Base-by-base conservation (phyloP, 176 grass and related monocot genomes). In the Lolium rigidum region DNA sequence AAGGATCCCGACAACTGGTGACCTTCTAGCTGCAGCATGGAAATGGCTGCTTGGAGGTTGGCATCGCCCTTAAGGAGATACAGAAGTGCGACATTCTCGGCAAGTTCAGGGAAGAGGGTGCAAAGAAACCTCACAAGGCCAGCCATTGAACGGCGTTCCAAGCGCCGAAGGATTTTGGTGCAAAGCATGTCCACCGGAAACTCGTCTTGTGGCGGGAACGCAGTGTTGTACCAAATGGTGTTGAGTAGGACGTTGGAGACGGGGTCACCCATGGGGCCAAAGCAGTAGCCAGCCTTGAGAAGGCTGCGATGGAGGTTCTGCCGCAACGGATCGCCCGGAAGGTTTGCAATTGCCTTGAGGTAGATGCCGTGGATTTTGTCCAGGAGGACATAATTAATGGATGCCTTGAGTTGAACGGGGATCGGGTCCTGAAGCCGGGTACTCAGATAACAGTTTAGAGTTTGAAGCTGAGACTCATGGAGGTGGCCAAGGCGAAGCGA, bases 231-330 rank as follows among this genome's bases (percentile, higher is more conserved):
- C 66, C 66, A 69, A 20, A 69, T 69, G 66, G 66, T 20, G 16
- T 69, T 69, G 35, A 69, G 66, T 2, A 69, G 66, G 66, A 69
- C 17, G 66, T 69, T 69, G 66, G 35, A 41, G 8, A 69, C 35
- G 8, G 66, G 66, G 66, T 69, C 66, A 20, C 10, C 17, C 3
- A 69, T 20, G 16, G 66, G 66, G 66, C 66, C 66, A 10, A 69
- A 69, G 35, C 35, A 69, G 66, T 69, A 41, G 5, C 35, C 66
- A 0, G 66, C 66, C 66, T 69, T 69, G 66, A 69, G 35, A 18
- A 69, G 66, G 66, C 66, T 38, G 35, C 17, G 66, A 41, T 69
- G 66, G 35, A 20, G 66, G 16, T 9, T 28, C 66, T 20, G 35
- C 3, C 35, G 28, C 66, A 69, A 20, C 16, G 16, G 15, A 18